Evolutionary conservation across 495 filamentous ascomycete species (phyloP).

Genomic region (Sphaerosporella brunnea): DNA sequence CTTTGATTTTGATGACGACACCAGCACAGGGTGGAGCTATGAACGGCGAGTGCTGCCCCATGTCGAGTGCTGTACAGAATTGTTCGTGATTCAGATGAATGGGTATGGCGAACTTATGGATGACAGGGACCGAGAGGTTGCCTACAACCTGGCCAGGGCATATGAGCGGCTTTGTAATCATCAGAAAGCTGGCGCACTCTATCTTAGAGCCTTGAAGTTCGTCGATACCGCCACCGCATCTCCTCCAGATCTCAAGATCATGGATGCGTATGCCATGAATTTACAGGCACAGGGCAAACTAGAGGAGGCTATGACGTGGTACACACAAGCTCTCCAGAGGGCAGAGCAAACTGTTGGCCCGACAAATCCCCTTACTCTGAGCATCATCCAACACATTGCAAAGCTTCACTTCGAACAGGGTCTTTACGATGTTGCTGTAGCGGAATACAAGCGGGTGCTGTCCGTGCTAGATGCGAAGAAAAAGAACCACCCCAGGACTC

Average conservation of each 20-base stretch:
- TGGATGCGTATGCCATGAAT: neutral
- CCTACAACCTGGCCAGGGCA: neutral
- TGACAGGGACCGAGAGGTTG: neutral
- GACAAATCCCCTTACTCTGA: neutral
- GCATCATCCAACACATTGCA: neutral
- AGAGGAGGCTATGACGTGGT: conserved; percentile 2
- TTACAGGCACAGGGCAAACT: neutral
- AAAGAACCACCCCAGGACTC: neutral
- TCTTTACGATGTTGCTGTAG: neutral
- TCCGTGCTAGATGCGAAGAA: neutral
- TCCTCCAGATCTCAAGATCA: neutral
- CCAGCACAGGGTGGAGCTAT: neutral
- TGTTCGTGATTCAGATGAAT: neutral
- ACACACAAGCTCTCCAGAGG: conserved; percentile 3
- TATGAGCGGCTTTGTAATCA: neutral
- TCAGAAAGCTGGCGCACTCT: neutral
- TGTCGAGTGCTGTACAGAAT: neutral
- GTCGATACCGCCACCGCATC: neutral
- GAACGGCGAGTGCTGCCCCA: neutral
- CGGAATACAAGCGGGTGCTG: neutral
- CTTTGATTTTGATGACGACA: neutral
- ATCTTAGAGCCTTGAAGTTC: neutral
- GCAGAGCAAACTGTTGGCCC: neutral
- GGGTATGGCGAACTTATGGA: neutral
- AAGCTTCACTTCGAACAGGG: neutral